Percentiles rank a stretch among this genome's conserved stretches.
These are phyloP conservation scores for Nitzschia sp. DNA, from an alignment of 108 stramenopile genomes.

Conservation along the genomic window DNA sequence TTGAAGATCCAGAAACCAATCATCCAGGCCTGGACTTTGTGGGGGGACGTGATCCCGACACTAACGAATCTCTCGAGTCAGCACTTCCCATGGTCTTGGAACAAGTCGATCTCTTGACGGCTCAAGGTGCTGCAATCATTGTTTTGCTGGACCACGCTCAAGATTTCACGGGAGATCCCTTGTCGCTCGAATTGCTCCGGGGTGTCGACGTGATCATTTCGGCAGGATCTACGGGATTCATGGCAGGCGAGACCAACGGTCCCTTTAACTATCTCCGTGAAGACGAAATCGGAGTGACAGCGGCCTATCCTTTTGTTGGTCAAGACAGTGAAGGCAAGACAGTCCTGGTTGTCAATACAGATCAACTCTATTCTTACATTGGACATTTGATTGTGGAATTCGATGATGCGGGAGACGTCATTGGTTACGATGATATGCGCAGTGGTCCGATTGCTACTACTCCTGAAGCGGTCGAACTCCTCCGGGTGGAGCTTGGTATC, in stretches of 20 bases:
- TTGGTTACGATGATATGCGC: background rate
- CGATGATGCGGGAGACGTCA: background rate
- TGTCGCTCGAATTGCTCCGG: background rate
- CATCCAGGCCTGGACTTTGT: constrained; percentile 10
- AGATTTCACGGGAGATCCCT: constrained; percentile 11
- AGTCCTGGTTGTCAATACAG: constrained; percentile 2
- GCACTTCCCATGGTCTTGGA: background rate
- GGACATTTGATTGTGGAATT: constrained; percentile 11
- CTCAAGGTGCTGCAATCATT: background rate
- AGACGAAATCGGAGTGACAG: background rate
- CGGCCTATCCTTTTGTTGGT: background rate
- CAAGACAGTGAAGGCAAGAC: background rate
- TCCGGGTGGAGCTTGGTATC: background rate
- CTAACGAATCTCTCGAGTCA: constrained; percentile 1
- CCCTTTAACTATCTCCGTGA: constrained; percentile 9
- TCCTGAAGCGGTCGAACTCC: background rate
- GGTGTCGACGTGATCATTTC: constrained; percentile 9
- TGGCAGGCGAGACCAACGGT: background rate
- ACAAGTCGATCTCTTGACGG: constrained; percentile 3
- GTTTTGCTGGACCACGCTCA: constrained; percentile 11
- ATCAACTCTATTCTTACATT: background rate
- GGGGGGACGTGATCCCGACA: constrained; percentile 5
- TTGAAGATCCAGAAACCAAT: background rate
- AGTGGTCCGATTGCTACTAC: constrained; percentile 14
- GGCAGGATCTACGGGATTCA: constrained; percentile 7